phyloP scores from a whole-genome alignment of 495 filamentous ascomycete genomes.

The Lichenothelia convexa region DNA sequence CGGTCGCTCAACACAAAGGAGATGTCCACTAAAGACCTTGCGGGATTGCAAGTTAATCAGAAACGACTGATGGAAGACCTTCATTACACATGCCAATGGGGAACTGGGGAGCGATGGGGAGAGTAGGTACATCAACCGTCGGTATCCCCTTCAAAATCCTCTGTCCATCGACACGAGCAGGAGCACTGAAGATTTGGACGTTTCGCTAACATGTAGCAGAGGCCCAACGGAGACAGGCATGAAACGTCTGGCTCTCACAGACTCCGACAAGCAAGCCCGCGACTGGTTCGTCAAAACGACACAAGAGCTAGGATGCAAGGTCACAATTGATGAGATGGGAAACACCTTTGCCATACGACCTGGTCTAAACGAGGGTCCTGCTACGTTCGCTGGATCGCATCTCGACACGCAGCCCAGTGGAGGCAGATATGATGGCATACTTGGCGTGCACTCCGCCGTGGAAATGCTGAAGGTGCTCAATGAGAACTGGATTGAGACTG shows the following conservation, averaged over 20 bases:
- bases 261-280: slow-evolving; percentile 50
- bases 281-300: slow-evolving; percentile 61
- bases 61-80: slow-evolving; percentile 41
- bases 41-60: slow-evolving; percentile 36
- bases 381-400: slow-evolving; percentile 57
- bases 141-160: no score
- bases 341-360: slow-evolving; percentile 61
- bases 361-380: slow-evolving; percentile 34
- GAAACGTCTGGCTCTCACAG: slow-evolving; percentile 47
- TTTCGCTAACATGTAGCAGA: no score
- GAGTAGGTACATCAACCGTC: slow-evolving; percentile 26
- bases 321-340: slow-evolving; percentile 42
- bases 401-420: slow-evolving; percentile 65
- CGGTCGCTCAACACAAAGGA: slow-evolving; percentile 15
- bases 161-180: no score
- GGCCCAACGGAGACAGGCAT: slow-evolving; percentile 43
- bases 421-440: slow-evolving; percentile 59
- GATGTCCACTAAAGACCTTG: slow-evolving; percentile 16
- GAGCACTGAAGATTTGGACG: no score
- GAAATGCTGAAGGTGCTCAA: slow-evolving; percentile 50
- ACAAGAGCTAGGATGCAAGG: slow-evolving; percentile 40
- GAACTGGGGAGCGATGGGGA: slow-evolving; percentile 44
- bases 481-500: slow-evolving; percentile 51
- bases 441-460: slow-evolving; percentile 54
- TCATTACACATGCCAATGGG: slow-evolving; percentile 52